These are phyloP conservation scores for Eutypa lata DNA, from an alignment of 2,329 filamentous ascomycete species.

Conservation along the genomic window DNA sequence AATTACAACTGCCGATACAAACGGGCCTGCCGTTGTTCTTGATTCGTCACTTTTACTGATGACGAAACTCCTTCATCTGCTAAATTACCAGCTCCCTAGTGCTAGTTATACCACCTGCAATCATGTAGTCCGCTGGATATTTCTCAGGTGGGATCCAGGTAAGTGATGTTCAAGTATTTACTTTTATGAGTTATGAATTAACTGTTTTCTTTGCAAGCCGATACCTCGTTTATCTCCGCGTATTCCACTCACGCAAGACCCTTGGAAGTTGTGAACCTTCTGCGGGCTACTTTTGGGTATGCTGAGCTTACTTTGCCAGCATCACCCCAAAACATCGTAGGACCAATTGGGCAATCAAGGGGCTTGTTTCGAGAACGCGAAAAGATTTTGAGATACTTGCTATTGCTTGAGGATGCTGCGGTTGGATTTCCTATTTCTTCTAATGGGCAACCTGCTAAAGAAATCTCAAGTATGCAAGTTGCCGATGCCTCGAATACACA, in stretches of 20 bases:
- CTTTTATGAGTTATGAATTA: constrained; percentile 6
- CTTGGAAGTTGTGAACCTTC: constrained; percentile 62
- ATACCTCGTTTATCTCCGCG: constrained; percentile 63
- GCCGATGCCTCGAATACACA: constrained; percentile 36
- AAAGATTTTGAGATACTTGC: constrained; percentile 49
- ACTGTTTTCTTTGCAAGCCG: constrained; percentile 43
- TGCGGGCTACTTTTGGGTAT: constrained; percentile 66
- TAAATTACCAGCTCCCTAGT: constrained; percentile 65
- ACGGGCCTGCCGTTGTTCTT: constrained; percentile 73
- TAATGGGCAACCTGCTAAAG: neutral
- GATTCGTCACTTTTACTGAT: constrained; percentile 77
- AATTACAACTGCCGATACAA: constrained; percentile 73
- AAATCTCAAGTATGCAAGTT: constrained; percentile 15
- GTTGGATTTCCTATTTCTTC: constrained; percentile 2
- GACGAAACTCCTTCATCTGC: constrained; percentile 62
- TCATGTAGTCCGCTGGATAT: constrained; percentile 76
- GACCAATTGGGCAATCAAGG: constrained; percentile 47
- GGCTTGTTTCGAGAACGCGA: constrained; percentile 40
- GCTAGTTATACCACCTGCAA: constrained; percentile 65
- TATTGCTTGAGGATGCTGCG: constrained; percentile 44
- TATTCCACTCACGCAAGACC: constrained; percentile 63
- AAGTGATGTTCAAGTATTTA: constrained; percentile 25
- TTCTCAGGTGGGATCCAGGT: constrained; percentile 81
- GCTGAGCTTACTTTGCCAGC: constrained; percentile 28
- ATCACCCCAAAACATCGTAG: constrained; percentile 40